These are phyloP conservation scores for Flaveria robusta DNA, from an alignment of 129 eudicot genomes.

Conservation along the genomic window DNA sequence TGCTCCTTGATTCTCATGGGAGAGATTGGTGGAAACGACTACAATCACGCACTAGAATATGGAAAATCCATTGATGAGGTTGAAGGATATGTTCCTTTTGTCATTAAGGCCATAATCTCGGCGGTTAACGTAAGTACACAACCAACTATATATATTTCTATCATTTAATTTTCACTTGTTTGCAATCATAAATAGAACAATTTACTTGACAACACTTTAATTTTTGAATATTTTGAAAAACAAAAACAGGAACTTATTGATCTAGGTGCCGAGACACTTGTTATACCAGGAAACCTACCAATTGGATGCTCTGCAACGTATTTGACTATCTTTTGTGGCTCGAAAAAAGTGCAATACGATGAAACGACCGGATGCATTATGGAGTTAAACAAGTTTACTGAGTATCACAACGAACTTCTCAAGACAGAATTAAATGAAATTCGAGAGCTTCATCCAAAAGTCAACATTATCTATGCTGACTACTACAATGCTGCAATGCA, in stretches of 20 bases:
- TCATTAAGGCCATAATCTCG: conserved; percentile 37
- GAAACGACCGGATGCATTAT: conserved; percentile 48
- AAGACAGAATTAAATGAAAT: conserved; percentile 40
- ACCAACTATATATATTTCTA: not conserved
- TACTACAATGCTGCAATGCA: conserved; percentile 37
- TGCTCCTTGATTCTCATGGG: conserved; percentile 28
- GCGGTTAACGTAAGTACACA: conserved; percentile 39
- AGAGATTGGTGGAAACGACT: conserved; percentile 39
- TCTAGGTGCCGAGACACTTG: conserved; percentile 57
- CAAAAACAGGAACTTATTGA: conserved; percentile 46
- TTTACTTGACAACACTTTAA: not conserved
- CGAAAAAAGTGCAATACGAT: conserved; percentile 51
- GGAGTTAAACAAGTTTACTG: conserved; percentile 53
- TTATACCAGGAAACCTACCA: conserved; percentile 77
- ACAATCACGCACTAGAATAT: conserved; percentile 33
- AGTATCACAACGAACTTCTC: conserved; percentile 56
- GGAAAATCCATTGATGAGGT: conserved; percentile 32
- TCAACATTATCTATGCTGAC: conserved; percentile 48
- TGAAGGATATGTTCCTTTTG: conserved; percentile 30
- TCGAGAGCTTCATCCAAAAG: conserved; percentile 45
- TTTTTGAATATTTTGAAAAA: not conserved
- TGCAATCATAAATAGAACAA: not conserved
- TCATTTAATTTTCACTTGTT: not conserved
- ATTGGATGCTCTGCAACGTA: conserved; percentile 67
- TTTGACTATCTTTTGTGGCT: conserved; percentile 47